Evolutionary conservation across 2,329 filamentous ascomycete genomes (phyloP).

Genomic region (Pochonia chlamydosporia): DNA sequence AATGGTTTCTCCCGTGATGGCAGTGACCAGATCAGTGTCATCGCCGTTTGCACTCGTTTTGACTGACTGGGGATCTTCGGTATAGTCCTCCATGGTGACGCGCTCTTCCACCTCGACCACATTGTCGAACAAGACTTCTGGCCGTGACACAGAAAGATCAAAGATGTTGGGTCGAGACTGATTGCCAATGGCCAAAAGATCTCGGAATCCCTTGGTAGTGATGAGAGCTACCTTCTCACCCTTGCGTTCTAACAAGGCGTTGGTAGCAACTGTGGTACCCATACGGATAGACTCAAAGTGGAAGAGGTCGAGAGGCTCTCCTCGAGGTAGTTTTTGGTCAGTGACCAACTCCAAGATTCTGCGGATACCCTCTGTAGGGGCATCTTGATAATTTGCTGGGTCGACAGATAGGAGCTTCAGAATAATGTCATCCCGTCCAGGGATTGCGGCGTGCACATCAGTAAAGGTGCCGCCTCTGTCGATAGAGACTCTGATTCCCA

Average conservation of each 20-base stretch:
- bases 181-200: conserved; percentile 67
- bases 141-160: conserved; percentile 62
- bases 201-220: conserved; percentile 66
- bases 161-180: conserved; percentile 69
- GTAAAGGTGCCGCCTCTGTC: conserved; percentile 52
- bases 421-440: conserved; percentile 59
- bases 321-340: conserved; percentile 24
- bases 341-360: conserved; percentile 28
- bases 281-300: conserved; percentile 62
- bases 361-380: conserved; percentile 67
- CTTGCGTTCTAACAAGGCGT: conserved; percentile 67
- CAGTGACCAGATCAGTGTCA: conserved; percentile 54
- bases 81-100: conserved; percentile 67
- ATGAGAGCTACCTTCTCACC: conserved; percentile 66
- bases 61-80: conserved; percentile 53
- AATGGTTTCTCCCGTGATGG: conserved; percentile 62
- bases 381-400: conserved; percentile 65
- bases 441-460: conserved; percentile 62
- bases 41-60: conserved; percentile 39
- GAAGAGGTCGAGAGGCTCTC: conserved; percentile 24
- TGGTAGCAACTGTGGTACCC: conserved; percentile 76
- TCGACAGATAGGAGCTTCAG: conserved; percentile 71
- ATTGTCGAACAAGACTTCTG: conserved; percentile 61
- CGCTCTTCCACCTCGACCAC: conserved; percentile 69
- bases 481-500: conserved; percentile 23